Base-by-base conservation (phyloP, 2,329 filamentous ascomycete genomes). In the Scedosporium minutisporum region DNA sequence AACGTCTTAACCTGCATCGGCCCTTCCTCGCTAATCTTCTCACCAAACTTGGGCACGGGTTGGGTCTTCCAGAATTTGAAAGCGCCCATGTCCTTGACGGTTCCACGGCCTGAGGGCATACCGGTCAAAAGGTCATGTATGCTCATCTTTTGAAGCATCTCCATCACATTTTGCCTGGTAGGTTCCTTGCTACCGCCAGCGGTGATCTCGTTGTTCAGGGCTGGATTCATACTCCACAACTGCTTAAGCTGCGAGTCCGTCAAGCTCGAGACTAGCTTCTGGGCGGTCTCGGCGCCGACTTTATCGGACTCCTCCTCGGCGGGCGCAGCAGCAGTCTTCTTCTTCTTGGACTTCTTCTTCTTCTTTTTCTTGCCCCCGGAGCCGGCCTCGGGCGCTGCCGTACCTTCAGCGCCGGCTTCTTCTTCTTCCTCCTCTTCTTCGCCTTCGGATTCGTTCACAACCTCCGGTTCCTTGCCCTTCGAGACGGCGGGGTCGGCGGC, bases 51-150 rank as follows among this genome's bases (percentile, higher is more conserved):
- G 60, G 90, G 90, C 64, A 99, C 95, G 0, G 95, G 95, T 75
- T 99, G 95, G 57, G 95, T 99, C 74, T 91, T 87, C 95, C 95
- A 99, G 79, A 99, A 99, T 77, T 96, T 97, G 82, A 97, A 97
- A 64, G 88, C 90, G 6, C 88, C 92, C 91, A 97, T 96, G 72
- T 97, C 93, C 79, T 96, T 97, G 69, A 86, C 87, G 71, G 96
- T 96, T 81, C 95, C 96, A 63, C 89, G 90, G 65, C 85, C 87
- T 6, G 90, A 80, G 16, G 92, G 88, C 69, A 90, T 75, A 0
- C 88, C 88, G 1, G 88, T 90, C 82, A 91, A 84, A 71, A 90
- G 84, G 66, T 91, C 87, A 71, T 87, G 82, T 62, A 90, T 77
- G 66, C 81, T 87, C 71, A 91, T 78, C 68, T 83, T 82, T 75